These are phyloP conservation scores for Incumbomyces delicatus DNA, from an alignment of 2,329 filamentous ascomycete genomes.

Conservation along the genomic window DNA sequence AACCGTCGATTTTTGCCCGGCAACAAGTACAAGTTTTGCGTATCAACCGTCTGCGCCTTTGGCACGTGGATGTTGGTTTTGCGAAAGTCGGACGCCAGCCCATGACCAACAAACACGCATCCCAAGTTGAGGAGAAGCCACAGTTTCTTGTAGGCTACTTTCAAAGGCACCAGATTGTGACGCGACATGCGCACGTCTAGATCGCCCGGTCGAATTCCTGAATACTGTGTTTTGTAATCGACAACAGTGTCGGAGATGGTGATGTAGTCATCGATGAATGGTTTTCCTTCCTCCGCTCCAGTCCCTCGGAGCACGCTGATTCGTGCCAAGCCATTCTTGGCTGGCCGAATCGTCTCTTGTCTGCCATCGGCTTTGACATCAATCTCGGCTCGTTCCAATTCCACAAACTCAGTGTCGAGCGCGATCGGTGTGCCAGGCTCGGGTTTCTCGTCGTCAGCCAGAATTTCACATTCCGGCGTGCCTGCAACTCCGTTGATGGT, in stretches of 20 bases:
- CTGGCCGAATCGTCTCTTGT: conserved; percentile 82
- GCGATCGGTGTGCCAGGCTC: conserved; percentile 67
- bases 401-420: conserved; percentile 93
- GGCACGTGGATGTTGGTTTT: conserved; percentile 98
- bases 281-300: conserved; percentile 66
- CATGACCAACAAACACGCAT: conserved; percentile 88
- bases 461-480: conserved; percentile 28
- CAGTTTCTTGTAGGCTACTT: conserved; percentile 92
- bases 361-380: conserved; percentile 93
- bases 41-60: conserved; percentile 82
- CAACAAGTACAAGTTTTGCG: conserved; percentile 82
- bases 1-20: conserved; percentile 73
- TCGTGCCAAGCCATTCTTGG: conserved; percentile 81
- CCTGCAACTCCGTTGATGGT: conserved; percentile 36
- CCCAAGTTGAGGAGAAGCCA: conserved; percentile 94
- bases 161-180: conserved; percentile 77
- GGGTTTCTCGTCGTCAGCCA: conserved; percentile 52
- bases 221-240: conserved; percentile 90
- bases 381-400: conserved; percentile 84
- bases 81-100: conserved; percentile 88
- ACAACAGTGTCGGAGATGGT: conserved; percentile 75
- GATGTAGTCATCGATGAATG: conserved; percentile 98
- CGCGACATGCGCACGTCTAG: conserved; percentile 67
- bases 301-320: conserved; percentile 78
- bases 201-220: conserved; percentile 78